A percentile compares a stretch with the other conserved stretches of the same genome.
phyloP scores from a whole-genome alignment of 164 flowering plant species.

The Piper betle region DNA sequence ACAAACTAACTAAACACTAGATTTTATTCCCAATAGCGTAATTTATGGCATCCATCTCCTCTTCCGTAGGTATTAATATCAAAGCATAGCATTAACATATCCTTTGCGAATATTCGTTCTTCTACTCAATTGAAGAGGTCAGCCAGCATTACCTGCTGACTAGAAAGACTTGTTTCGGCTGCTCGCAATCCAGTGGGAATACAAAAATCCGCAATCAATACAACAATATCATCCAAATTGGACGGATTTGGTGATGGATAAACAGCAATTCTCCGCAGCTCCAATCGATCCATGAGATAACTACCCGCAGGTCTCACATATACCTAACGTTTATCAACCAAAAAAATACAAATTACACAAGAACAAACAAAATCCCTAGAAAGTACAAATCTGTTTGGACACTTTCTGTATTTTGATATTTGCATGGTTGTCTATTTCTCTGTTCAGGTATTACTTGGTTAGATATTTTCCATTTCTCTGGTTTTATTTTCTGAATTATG shows the following conservation, averaged over 20 bases:
- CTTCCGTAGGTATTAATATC: not conserved
- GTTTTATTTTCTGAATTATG: no score
- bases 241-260: conserved; percentile 30
- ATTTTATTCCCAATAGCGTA: not conserved
- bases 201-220: conserved; percentile 56
- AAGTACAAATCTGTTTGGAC: no score
- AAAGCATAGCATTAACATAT: not conserved
- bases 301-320: conserved; percentile 95
- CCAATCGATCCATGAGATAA: conserved; percentile 83
- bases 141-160: conserved; percentile 36
- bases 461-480: no score
- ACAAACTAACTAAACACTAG: not conserved
- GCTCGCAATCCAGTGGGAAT: conserved; percentile 68
- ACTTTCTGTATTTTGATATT: no score
- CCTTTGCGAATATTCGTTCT: not conserved
- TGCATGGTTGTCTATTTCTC: no score
- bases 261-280: conserved; percentile 57
- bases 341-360: not conserved
- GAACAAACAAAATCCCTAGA: not conserved
- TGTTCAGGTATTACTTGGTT: no score
- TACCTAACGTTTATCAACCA: conserved; percentile 27
- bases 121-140: not conserved
- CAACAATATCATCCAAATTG: conserved; percentile 36
- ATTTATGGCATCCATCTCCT: not conserved
- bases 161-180: conserved; percentile 75